Percentiles rank a stretch among this genome's conserved stretches.
These are phyloP conservation scores for Gracilaria caudata DNA, from an alignment of 23 red algal species.

Conservation along the genomic window DNA sequence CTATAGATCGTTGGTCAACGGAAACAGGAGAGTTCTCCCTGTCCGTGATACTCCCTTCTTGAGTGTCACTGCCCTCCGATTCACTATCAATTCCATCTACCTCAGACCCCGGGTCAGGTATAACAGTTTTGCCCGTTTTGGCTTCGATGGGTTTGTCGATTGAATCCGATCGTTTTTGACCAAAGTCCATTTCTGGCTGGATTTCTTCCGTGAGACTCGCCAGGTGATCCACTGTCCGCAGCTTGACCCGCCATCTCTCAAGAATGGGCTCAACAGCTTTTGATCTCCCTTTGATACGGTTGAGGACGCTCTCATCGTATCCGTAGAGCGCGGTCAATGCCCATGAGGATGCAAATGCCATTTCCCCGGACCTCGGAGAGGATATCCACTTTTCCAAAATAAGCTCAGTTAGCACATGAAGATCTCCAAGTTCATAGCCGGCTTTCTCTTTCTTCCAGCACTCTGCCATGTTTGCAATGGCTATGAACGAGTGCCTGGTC, in stretches of 20 bases:
- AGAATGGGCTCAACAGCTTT: background rate
- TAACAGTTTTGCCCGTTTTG: background rate
- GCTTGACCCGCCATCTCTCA: background rate
- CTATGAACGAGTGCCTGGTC: constrained; percentile 19
- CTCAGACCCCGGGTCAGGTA: background rate
- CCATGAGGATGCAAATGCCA: constrained; percentile 27
- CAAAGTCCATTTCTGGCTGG: background rate
- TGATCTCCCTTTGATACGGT: background rate
- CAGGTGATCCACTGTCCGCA: background rate
- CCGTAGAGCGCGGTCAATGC: constrained; percentile 17
- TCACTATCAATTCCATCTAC: background rate
- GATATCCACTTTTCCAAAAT: constrained; percentile 11
- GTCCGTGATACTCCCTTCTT: background rate
- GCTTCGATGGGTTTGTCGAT: background rate
- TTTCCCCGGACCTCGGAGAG: background rate
- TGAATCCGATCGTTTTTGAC: background rate
- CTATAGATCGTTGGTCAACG: background rate
- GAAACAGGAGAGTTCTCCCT: constrained; percentile 1
- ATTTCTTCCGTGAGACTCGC: background rate
- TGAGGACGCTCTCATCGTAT: background rate
- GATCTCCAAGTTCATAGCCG: constrained; percentile 37
- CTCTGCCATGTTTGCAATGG: constrained; percentile 51
- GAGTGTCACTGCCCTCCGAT: background rate
- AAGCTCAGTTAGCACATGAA: background rate
- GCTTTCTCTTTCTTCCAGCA: constrained; percentile 49